phyloP scores from a whole-genome alignment of 2,329 filamentous ascomycete genomes.

The Aspergillus uvarum region DNA sequence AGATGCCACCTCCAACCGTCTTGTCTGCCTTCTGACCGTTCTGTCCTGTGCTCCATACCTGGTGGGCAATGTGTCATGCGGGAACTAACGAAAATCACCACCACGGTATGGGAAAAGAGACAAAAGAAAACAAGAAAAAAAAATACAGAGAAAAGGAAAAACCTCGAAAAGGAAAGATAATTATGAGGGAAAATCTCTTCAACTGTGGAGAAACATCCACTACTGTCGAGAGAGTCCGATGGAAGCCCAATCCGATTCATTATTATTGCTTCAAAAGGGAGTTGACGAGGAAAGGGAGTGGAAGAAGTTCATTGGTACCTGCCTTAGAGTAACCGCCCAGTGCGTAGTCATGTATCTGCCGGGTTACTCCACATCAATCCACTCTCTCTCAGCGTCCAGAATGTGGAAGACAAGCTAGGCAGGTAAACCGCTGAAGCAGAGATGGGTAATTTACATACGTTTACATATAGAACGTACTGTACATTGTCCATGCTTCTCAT shows the following conservation, averaged over 20 bases:
- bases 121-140: conserved; percentile 8
- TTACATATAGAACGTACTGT: neutral
- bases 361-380: conserved; percentile 16
- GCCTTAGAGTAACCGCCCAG: conserved; percentile 19
- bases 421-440: neutral
- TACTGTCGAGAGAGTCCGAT: conserved; percentile 9
- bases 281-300: neutral
- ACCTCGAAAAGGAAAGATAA: neutral
- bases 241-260: conserved; percentile 22
- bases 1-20: conserved; percentile 1
- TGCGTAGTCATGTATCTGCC: conserved; percentile 16
- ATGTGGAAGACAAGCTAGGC: conserved; percentile 17
- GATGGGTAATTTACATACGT: neutral
- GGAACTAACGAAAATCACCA: neutral
- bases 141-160: neutral
- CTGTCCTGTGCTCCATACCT: neutral
- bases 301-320: conserved; percentile 20
- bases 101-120: neutral
- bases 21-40: neutral
- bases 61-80: neutral
- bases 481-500: too few species aligned
- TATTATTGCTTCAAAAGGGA: conserved; percentile 1
- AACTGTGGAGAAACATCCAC: conserved; percentile 17
- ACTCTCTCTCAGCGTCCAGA: conserved; percentile 11
- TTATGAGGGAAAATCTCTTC: conserved; percentile 18